Conservation (phyloP, 202 grass and related monocot species). For the Setaria italica region DNA sequence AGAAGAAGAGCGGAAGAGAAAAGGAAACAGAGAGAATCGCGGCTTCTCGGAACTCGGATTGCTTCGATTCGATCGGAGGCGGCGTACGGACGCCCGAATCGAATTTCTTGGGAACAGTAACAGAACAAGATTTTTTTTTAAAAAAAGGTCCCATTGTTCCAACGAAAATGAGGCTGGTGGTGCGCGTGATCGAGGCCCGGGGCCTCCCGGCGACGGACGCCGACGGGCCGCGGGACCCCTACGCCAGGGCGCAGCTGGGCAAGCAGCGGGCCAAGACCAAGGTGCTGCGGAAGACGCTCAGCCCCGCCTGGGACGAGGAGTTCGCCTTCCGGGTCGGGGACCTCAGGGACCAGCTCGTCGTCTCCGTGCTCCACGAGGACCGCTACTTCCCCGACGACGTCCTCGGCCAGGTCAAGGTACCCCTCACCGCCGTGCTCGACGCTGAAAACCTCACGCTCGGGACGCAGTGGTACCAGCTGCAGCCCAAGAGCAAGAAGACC, state of each 20-base stretch:
- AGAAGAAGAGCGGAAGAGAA: neutral
- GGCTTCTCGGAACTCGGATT: constrained; percentile 21
- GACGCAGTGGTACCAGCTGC: constrained; percentile 76
- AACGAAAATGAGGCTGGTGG: constrained; percentile 76
- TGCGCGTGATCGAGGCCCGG: constrained; percentile 79
- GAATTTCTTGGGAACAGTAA: neutral
- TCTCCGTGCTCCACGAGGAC: constrained; percentile 83
- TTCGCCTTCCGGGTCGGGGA: constrained; percentile 83
- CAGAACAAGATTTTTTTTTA: neutral
- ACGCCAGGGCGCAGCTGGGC: constrained; percentile 81
- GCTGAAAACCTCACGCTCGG: constrained; percentile 72
- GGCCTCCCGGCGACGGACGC: constrained; percentile 63
- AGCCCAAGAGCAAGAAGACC: constrained; percentile 87
- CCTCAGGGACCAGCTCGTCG: constrained; percentile 71
- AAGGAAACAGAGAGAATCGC: neutral
- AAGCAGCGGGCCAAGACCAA: constrained; percentile 79
- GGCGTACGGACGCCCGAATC: constrained; percentile 29
- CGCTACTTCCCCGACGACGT: constrained; percentile 89
- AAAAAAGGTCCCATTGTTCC: neutral
- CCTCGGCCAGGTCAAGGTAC: constrained; percentile 90
- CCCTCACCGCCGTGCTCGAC: constrained; percentile 73
- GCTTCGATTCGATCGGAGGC: neutral
- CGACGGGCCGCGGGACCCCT: constrained; percentile 67
- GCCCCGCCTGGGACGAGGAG: constrained; percentile 87
- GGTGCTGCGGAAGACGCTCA: constrained; percentile 60